These are phyloP conservation scores for Penicillium angulare DNA, from an alignment of 495 filamentous ascomycete species.

Conservation along the genomic window DNA sequence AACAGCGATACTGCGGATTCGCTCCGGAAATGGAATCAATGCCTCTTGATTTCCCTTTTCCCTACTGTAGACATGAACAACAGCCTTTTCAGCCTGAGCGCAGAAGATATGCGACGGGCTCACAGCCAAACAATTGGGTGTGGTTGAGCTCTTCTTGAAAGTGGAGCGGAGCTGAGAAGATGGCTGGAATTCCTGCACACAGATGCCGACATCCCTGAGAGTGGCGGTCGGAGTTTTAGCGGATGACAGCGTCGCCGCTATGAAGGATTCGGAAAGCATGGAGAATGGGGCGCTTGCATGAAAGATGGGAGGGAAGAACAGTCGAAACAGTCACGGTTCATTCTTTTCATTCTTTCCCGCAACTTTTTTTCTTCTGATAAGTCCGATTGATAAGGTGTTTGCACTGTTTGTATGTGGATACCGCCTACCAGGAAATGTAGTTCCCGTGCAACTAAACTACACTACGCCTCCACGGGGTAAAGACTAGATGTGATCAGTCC, in stretches of 20 bases:
- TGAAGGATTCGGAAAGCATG: conserved; percentile 82
- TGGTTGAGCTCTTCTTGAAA: conserved; percentile 91
- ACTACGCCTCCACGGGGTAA: not conserved
- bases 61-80: conserved; percentile 86
- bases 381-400: conserved; percentile 42
- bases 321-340: too few species aligned
- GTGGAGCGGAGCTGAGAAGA: conserved; percentile 63
- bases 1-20: conserved; percentile 69
- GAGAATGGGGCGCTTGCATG: conserved; percentile 27
- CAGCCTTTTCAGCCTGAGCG: conserved; percentile 85
- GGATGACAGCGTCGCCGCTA: conserved; percentile 68
- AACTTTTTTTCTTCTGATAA: conserved; percentile 23
- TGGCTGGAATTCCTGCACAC: conserved; percentile 79
- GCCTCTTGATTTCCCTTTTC: conserved; percentile 83
- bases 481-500: conserved; percentile 11
- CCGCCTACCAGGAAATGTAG: conserved; percentile 7
- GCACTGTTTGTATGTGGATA: conserved; percentile 29
- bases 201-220: conserved; percentile 77
- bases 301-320: conserved; percentile 16
- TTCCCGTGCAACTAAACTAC: not conserved
- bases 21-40: conserved; percentile 79
- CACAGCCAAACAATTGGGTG: conserved; percentile 73
- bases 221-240: conserved; percentile 62
- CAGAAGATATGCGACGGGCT: conserved; percentile 85
- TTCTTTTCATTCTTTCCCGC: conserved; percentile 12